Percentiles rank a stretch among this genome's conserved stretches.
Evolutionary conservation across 495 filamentous ascomycete species (phyloP).

Genomic region (Chaetomidium leptoderma): DNA sequence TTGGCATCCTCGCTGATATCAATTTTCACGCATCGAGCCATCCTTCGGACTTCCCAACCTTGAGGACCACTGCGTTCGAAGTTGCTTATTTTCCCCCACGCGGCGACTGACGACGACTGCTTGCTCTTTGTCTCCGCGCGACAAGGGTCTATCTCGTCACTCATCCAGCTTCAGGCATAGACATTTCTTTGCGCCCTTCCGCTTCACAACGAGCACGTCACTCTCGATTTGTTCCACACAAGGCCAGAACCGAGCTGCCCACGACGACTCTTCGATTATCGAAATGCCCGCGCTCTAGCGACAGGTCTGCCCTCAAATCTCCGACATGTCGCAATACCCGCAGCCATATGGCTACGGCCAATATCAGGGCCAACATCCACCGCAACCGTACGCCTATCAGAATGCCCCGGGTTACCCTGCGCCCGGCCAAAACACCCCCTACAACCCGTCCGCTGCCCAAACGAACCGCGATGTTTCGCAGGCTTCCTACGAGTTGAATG

Average conservation of each 20-base stretch:
- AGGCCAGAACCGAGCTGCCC: too few species aligned
- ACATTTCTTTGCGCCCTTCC: neutral
- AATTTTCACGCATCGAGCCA: neutral
- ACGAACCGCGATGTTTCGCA: conserved; percentile 24
- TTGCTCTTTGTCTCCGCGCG: neutral
- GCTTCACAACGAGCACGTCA: too few species aligned
- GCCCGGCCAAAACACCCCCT: conserved; percentile 12
- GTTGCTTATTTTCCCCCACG: too few species aligned
- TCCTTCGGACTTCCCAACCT: neutral
- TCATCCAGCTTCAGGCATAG: too few species aligned
- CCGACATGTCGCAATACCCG: conserved; percentile 38
- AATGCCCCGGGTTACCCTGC: conserved; percentile 24
- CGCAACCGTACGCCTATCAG: conserved; percentile 27
- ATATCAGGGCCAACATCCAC: conserved; percentile 30
- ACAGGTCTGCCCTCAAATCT: neutral
- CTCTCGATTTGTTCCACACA: neutral
- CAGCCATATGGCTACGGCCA: conserved; percentile 33
- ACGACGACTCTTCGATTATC: neutral
- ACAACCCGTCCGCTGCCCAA: conserved; percentile 28
- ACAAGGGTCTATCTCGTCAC: neutral
- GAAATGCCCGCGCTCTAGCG: conserved; percentile 20
- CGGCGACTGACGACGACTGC: neutral
- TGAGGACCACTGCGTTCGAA: too few species aligned
- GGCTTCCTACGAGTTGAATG: conserved; percentile 37
- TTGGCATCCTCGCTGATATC: neutral